A percentile compares a stretch with the other conserved stretches of the same genome.
Conservation (phyloP, 768 basidiomycete genomes). For the Boletus tomentosulus region DNA sequence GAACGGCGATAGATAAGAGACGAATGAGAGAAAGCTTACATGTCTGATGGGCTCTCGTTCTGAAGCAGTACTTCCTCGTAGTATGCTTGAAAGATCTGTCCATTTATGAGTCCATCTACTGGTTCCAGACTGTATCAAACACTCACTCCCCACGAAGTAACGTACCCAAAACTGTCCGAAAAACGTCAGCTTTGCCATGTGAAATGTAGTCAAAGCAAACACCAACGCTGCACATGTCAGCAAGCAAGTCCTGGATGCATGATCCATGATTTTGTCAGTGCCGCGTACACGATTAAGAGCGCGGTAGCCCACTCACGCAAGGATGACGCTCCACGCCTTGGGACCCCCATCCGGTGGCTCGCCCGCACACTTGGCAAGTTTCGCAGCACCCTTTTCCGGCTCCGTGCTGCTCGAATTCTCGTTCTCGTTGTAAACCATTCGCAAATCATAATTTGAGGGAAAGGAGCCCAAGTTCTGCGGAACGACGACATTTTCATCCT, state of each 20-base stretch:
- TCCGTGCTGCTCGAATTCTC: neutral
- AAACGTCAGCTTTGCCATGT: neutral
- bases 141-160: conserved; percentile 70
- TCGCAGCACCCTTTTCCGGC: conserved; percentile 8
- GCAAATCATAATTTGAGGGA: neutral
- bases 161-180: conserved; percentile 53
- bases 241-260: conserved; percentile 11
- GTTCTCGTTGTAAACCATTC: conserved; percentile 7
- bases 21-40: conserved; percentile 38
- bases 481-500: neutral
- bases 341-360: conserved; percentile 27
- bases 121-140: conserved; percentile 17
- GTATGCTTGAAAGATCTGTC: conserved; percentile 68
- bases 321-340: conserved; percentile 28
- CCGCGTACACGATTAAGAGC: neutral
- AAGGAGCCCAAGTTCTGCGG: neutral
- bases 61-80: conserved; percentile 54
- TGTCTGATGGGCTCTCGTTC: conserved; percentile 53
- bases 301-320: conserved; percentile 13
- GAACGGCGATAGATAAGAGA: neutral
- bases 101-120: neutral
- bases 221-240: conserved; percentile 41
- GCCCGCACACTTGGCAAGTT: conserved; percentile 9
- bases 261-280: neutral
- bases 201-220: neutral